These are phyloP conservation scores for Pythium diclinum DNA, from an alignment of 352 stramenopile genomes.

Conservation along the genomic window DNA sequence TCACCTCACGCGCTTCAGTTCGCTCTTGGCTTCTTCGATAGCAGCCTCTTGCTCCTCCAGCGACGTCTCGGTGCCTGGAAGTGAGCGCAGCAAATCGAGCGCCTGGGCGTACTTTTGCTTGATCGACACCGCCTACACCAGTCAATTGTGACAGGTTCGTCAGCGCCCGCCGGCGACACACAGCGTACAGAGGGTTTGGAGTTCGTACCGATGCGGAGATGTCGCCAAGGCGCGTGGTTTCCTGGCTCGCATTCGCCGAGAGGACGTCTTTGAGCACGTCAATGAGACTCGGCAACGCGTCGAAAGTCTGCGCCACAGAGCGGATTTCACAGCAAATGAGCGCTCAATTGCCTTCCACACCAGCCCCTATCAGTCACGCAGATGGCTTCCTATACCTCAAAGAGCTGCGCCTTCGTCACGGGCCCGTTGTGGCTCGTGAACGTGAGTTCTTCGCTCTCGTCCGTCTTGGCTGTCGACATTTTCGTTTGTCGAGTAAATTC, in stretches of 20 bases:
- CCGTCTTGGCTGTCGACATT: conserved; percentile 20
- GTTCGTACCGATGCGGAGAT: conserved; percentile 66
- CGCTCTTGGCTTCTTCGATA: conserved; percentile 63
- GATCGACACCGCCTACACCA: conserved; percentile 55
- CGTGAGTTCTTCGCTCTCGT: conserved; percentile 32
- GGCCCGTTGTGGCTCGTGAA: conserved; percentile 39
- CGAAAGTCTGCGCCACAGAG: conserved; percentile 49
- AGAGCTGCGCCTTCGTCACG: conserved; percentile 65
- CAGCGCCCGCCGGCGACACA: not conserved
- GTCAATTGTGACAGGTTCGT: not conserved
- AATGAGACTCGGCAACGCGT: conserved; percentile 79
- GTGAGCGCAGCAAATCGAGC: conserved; percentile 59
- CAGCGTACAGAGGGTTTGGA: not conserved
- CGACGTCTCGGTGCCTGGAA: conserved; percentile 74
- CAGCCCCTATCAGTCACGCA: not conserved
- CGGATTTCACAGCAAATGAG: not conserved
- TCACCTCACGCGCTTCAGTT: conserved; percentile 78
- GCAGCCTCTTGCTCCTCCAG: conserved; percentile 73
- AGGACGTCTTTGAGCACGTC: conserved; percentile 85
- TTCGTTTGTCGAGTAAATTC: not conserved
- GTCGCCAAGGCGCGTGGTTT: conserved; percentile 75
- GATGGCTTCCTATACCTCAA: conserved; percentile 43
- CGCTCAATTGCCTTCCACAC: not conserved
- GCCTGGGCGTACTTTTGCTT: conserved; percentile 76
- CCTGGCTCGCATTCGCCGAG: conserved; percentile 65